Base-by-base conservation (phyloP, 805 yeast species). In the Metschnikowia sp. region DNA sequence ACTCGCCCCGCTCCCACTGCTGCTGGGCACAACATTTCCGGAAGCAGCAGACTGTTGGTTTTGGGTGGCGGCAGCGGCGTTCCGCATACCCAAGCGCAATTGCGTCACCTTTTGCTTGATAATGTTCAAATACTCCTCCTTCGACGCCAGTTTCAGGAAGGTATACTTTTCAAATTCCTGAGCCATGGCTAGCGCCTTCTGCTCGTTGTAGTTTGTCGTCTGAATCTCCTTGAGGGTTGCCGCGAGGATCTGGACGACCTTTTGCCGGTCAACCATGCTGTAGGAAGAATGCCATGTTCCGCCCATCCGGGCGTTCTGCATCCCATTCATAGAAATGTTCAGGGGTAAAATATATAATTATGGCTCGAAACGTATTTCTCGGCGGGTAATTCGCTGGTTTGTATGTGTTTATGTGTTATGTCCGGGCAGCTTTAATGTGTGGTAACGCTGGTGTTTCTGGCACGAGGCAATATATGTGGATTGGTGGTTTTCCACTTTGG, bases 131-230 rank as follows among this genome's bases (percentile, higher is more conserved):
- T 86, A 86, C 50, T 82, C 83, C 44, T 77, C 79, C 54, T 81
- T 79, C 18, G 79, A 70, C 9, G 74, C 72, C 10, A 88, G 74
- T 47, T 81, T 81, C 47, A 75, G 73, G 60, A 75, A 85, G 22
- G 88, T 78, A 55, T 75, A 80, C 49, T 81, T 78, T 60, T 86
- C 94, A 55, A 83, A 84, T 58, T 84, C 88, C 56, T 81, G 84
- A 4, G 90, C 89, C 55, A 82, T 77, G 42, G 59, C 52, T 13
- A 64, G 60, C 15, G 73, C 74, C 43, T 67, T 66, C 40, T 64
- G 68, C 18, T 64, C 64, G 48, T 69, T 69, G 45, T 60, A 68
- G 45, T 55, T 62, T 34, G 62, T 50, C 29, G 55, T 63, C 49
- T 64, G 75, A 44, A 72, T 62, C 22, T 70, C 75, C 49, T 65